Percentiles rank a stretch among this genome's conserved stretches.
Conservation (phyloP, 441 rosid species). For the Arabidopsis hybrid region DNA sequence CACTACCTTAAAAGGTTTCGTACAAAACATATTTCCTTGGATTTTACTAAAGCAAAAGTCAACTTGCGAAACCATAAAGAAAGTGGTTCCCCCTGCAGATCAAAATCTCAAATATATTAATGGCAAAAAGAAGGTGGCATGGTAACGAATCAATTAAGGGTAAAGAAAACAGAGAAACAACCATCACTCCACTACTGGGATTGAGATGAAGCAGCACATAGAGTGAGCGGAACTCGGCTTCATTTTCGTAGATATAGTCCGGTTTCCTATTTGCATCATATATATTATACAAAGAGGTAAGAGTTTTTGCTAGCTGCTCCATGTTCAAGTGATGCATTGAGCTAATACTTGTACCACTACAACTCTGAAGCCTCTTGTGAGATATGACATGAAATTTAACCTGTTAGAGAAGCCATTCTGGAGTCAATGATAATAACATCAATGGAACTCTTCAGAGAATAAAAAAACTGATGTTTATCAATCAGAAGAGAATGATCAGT, state of each 20-base stretch:
- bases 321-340: conserved; percentile 77
- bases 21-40: conserved; percentile 80
- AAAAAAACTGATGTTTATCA: not conserved
- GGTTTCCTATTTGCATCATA: conserved; percentile 70
- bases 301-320: conserved; percentile 87
- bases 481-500: not conserved
- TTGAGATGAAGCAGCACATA: conserved; percentile 83
- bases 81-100: conserved; percentile 81
- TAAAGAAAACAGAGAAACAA: conserved; percentile 48
- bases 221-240: conserved; percentile 81
- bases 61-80: conserved; percentile 74
- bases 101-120: conserved; percentile 20
- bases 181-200: conserved; percentile 63
- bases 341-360: conserved; percentile 52
- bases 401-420: conserved; percentile 47
- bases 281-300: conserved; percentile 71
- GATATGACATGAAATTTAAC: conserved; percentile 81
- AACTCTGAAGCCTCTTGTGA: conserved; percentile 68
- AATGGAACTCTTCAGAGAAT: not conserved
- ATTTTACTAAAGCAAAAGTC: conserved; percentile 60
- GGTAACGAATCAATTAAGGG: conserved; percentile 21
- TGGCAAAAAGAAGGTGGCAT: conserved; percentile 1
- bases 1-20: conserved; percentile 69
- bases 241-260: conserved; percentile 52
- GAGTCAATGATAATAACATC: conserved; percentile 15